Base-by-base conservation (phyloP, 495 filamentous ascomycete genomes). In the Margaritispora aquatica region DNA sequence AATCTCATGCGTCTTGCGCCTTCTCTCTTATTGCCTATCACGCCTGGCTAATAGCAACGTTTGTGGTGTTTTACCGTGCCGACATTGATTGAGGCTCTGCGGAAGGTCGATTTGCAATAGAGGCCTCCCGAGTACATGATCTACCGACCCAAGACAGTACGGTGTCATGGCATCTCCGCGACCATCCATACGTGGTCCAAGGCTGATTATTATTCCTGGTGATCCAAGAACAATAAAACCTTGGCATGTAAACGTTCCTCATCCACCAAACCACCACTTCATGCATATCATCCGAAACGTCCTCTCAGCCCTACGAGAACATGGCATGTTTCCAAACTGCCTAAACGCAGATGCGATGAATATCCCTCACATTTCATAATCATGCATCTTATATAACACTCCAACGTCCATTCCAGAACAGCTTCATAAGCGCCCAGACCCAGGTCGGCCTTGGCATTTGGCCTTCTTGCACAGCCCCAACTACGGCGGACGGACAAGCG, bases 401-500 rank as follows among this genome's bases (percentile, higher is more conserved):
- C 11, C 3, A 8, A 44, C 4, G 38, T 8, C 38, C 11, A 3
- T n/a, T 44, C 7, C 7, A 44, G 8, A n/a, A n/a, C 20, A 23
- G 47, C 47, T 48, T 26, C 19, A 41, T 61, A 61, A 61, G 51
- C 59, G 52, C 52, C 59, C 20, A 48, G 58, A 49, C 13, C 21
- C n/a, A n/a, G n/a, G n/a, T n/a, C n/a, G n/a, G n/a, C 46, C 27
- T 61, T 44, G 38, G 38, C 38, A 13, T 5, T 34, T 34, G 21
- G 44, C 4, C 44, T 9, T 5, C 3, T 23, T 50, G 53, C 59
- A 62, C 59, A 62, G 59, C 59, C 59, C 46, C 54, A 26, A 26
- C 41, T 57, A 62, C 59, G 59, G 53, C 52, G 48, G 59, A 31
- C 59, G 47, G 17, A 9, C 31, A 27, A 26, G 55, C 55, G 53